Evolutionary conservation across 345 rosid species (phyloP).

Genomic region (Lumnitzera racemosa): DNA sequence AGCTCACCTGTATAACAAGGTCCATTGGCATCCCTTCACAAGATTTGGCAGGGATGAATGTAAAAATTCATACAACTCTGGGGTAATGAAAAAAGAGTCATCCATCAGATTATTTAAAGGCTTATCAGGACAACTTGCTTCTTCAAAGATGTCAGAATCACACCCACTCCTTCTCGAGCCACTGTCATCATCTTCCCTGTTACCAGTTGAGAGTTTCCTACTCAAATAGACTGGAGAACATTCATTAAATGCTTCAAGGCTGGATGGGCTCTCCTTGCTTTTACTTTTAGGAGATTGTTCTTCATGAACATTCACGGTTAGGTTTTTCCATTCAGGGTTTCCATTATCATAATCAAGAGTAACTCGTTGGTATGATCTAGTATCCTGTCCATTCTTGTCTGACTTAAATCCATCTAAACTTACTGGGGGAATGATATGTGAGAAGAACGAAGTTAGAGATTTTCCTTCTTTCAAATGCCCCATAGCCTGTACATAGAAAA

Average conservation of each 20-base stretch:
- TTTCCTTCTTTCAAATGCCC: conserved; percentile 31
- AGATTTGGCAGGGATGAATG: conserved; percentile 71
- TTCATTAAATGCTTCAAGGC: conserved; percentile 9
- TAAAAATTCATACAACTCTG: conserved; percentile 64
- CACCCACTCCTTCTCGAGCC: conserved; percentile 28
- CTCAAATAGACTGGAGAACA: conserved; percentile 6
- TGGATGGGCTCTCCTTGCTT: conserved; percentile 7
- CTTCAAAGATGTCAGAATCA: conserved; percentile 37
- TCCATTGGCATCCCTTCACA: conserved; percentile 84
- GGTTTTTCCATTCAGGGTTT: conserved; percentile 22
- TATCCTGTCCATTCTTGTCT: conserved; percentile 26
- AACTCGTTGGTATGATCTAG: conserved; percentile 31
- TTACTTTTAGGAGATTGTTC: conserved; percentile 11
- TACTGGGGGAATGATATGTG: conserved; percentile 24
- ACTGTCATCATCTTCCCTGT: conserved; percentile 8
- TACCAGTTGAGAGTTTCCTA: neutral
- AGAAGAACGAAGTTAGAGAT: conserved; percentile 40
- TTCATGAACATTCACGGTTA: conserved; percentile 14
- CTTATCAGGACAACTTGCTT: conserved; percentile 33
- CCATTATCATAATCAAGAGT: conserved; percentile 36
- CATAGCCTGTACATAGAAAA: conserved; percentile 57
- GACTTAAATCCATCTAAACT: conserved; percentile 32
- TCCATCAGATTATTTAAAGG: conserved; percentile 37
- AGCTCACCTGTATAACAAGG: conserved; percentile 73
- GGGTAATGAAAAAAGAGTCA: conserved; percentile 56